Evolutionary conservation across 495 filamentous ascomycete species (phyloP).

Genomic region (Cercophora sp.): DNA sequence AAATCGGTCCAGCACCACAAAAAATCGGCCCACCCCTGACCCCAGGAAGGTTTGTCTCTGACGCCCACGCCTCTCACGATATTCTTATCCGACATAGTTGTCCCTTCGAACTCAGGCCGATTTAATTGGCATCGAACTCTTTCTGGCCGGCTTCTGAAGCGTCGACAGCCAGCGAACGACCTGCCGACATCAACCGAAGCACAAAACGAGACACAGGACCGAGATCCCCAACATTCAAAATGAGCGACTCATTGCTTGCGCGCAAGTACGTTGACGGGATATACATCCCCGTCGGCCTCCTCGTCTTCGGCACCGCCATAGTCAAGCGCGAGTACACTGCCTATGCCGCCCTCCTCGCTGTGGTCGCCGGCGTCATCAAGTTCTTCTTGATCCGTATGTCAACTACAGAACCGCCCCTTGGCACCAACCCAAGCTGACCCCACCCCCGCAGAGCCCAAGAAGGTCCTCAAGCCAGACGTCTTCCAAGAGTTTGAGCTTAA

Average conservation of each 20-base stretch:
- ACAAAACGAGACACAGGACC: no score
- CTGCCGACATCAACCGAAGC: not conserved
- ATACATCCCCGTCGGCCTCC: constrained; percentile 79
- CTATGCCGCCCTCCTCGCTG: constrained; percentile 63
- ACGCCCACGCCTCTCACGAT: no score
- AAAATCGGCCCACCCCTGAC: constrained; percentile 22
- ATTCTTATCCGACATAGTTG: no score
- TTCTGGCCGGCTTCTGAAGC: not conserved
- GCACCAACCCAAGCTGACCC: no score
- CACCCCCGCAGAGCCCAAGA: constrained; percentile 55
- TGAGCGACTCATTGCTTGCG: constrained; percentile 30
- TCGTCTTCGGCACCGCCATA: constrained; percentile 71
- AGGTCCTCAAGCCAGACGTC: constrained; percentile 77
- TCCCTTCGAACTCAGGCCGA: not conserved
- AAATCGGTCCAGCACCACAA: constrained; percentile 14
- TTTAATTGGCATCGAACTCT: constrained; percentile 7
- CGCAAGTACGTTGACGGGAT: constrained; percentile 61
- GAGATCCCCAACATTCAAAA: no score
- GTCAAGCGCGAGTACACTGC: constrained; percentile 74
- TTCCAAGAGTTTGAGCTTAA: constrained; percentile 88
- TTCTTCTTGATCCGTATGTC: constrained; percentile 54
- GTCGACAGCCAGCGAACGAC: not conserved
- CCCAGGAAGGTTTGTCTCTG: no score
- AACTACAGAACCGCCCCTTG: not conserved
- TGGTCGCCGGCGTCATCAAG: constrained; percentile 60